Evolutionary conservation across 176 grass and related monocot genomes (phyloP).

Genomic region (Oryza officinalis): DNA sequence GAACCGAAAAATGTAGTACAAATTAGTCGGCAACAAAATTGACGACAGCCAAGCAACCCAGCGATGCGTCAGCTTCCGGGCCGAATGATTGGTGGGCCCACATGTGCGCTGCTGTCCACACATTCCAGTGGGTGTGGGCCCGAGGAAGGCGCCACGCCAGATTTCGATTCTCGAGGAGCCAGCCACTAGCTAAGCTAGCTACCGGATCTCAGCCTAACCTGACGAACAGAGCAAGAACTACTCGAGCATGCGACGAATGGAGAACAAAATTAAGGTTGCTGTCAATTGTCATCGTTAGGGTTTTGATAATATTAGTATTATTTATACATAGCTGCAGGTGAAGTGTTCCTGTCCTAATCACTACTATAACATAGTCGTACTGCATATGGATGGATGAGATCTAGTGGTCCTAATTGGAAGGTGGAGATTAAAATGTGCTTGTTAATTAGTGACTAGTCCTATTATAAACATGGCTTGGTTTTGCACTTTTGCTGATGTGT

Average conservation of each 20-base stretch:
- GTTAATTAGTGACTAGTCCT: background rate
- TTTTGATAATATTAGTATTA: background rate
- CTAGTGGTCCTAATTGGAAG: too few species aligned
- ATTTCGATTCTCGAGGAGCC: slow-evolving; percentile 24
- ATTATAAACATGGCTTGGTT: background rate
- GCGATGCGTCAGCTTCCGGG: slow-evolving; percentile 3
- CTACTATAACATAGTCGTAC: background rate
- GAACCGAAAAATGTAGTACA: background rate
- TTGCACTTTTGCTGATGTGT: background rate
- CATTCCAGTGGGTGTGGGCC: slow-evolving; percentile 16
- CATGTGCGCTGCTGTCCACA: slow-evolving; percentile 12
- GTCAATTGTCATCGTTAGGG: background rate
- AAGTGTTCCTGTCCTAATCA: slow-evolving; percentile 20
- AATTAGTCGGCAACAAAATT: background rate
- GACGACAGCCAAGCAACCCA: background rate
- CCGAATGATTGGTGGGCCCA: slow-evolving; percentile 25
- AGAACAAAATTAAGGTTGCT: background rate
- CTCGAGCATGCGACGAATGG: background rate
- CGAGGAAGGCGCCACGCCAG: background rate
- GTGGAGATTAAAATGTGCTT: background rate
- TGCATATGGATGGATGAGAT: background rate
- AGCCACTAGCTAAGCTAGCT: background rate
- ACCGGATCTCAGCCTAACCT: slow-evolving; percentile 13
- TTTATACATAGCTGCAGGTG: background rate
- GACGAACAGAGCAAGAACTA: background rate